phyloP scores from a whole-genome alignment of 371 early-diverging fungal genomes.

The Lichtheimia ramosa region DNA sequence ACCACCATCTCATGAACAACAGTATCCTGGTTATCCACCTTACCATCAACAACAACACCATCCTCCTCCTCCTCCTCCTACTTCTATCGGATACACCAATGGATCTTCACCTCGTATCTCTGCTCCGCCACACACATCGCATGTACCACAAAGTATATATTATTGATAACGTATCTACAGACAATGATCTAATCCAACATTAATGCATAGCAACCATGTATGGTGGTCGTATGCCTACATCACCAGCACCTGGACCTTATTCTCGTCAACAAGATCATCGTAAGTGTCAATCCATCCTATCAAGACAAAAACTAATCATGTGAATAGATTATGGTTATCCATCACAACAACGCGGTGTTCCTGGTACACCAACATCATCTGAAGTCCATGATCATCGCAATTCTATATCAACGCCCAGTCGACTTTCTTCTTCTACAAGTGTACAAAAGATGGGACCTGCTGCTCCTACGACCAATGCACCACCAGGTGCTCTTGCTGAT shows the following conservation, averaged over 20 bases:
- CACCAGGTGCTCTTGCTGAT: conserved; percentile 67
- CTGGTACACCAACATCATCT: conserved; percentile 13
- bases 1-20: conserved; percentile 12
- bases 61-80: conserved; percentile 12
- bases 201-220: conserved; percentile 1
- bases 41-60: conserved; percentile 5
- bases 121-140: conserved; percentile 8
- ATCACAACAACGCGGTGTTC: conserved; percentile 8
- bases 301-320: not conserved
- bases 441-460: conserved; percentile 8
- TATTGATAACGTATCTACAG: too few relatives aligned
- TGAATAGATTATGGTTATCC: conserved; percentile 15
- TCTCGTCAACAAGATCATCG: conserved; percentile 12
- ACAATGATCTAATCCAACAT: not conserved
- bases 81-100: conserved; percentile 8
- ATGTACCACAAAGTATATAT: not conserved
- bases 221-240: conserved; percentile 15
- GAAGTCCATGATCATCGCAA: too few relatives aligned
- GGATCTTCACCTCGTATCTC: conserved; percentile 12
- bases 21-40: conserved; percentile 13
- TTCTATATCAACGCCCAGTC: too few relatives aligned
- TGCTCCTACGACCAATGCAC: not conserved
- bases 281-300: not conserved
- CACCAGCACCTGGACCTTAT: conserved; percentile 17
- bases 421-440: conserved; percentile 2